Conservation (phyloP, 805 yeast species). For the Ogataea nonfermentans region DNA sequence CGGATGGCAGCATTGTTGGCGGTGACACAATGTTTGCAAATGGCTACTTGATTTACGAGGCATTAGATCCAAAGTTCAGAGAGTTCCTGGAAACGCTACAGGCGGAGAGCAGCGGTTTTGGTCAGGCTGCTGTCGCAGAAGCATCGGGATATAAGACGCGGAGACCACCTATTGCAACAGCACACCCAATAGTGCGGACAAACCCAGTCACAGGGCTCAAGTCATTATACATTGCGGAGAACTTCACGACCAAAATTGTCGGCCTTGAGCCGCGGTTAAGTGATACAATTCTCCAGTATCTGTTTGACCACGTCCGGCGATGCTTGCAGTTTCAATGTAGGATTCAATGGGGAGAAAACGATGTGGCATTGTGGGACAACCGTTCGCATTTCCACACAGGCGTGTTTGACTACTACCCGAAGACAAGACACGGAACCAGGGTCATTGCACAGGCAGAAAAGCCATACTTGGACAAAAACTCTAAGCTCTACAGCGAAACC, state of each 20-base stretch:
- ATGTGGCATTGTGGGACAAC: conserved; percentile 62
- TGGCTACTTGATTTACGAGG: conserved; percentile 60
- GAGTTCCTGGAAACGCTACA: conserved; percentile 54
- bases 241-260: conserved; percentile 47
- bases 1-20: conserved; percentile 36
- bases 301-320: conserved; percentile 42
- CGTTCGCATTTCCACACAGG: conserved; percentile 47
- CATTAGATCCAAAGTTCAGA: conserved; percentile 64
- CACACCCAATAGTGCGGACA: conserved; percentile 58
- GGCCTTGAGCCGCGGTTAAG: conserved; percentile 49
- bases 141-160: conserved; percentile 43
- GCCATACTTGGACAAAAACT: conserved; percentile 39
- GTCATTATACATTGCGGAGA: conserved; percentile 48
- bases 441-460: conserved; percentile 22
- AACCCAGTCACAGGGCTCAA: conserved; percentile 63
- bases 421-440: conserved; percentile 22
- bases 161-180: conserved; percentile 46
- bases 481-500: conserved; percentile 27
- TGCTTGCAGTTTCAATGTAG: conserved; percentile 51
- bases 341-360: conserved; percentile 45
- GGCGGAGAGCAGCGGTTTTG: conserved; percentile 59
- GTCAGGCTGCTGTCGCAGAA: conserved; percentile 43
- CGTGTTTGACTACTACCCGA: conserved; percentile 21
- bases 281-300: conserved; percentile 42
- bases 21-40: conserved; percentile 75